A percentile compares a stretch with the other conserved stretches of the same genome.
Evolutionary conservation across 2,329 filamentous ascomycete genomes (phyloP).

Genomic region (Aspergillus felis): DNA sequence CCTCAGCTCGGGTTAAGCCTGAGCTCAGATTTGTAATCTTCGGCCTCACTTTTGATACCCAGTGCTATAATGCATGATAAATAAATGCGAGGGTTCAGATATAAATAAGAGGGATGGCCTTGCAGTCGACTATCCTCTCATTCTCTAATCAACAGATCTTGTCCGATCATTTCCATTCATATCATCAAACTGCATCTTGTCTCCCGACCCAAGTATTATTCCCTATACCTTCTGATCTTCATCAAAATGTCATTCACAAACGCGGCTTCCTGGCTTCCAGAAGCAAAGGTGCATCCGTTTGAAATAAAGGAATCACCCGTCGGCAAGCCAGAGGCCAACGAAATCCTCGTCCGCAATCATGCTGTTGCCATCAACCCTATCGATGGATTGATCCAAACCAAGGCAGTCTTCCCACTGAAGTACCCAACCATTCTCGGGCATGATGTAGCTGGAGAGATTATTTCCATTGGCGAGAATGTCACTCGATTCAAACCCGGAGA

Average conservation of each 20-base stretch:
- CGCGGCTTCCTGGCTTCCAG: no score
- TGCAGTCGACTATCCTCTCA: not conserved
- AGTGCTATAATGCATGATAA: no score
- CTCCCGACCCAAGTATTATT: no score
- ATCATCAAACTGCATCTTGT: not conserved
- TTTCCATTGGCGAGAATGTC: constrained; percentile 7
- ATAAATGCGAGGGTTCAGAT: no score
- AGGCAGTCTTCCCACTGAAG: not conserved
- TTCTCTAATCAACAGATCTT: not conserved
- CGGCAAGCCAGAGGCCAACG: not conserved
- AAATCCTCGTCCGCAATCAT: constrained; percentile 21
- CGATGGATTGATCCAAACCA: constrained; percentile 34
- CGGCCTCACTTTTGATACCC: not conserved
- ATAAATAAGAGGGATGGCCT: no score
- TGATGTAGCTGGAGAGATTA: constrained; percentile 15
- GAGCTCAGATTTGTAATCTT: not conserved
- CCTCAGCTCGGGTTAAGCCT: not conserved
- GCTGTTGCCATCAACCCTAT: constrained; percentile 26
- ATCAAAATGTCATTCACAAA: no score
- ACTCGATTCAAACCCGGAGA: constrained; percentile 17
- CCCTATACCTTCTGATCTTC: no score
- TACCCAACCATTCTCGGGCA: constrained; percentile 16
- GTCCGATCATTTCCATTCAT: no score
- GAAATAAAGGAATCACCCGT: no score
- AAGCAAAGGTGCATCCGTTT: no score